Conservation (phyloP, 2,329 filamentous ascomycete genomes). For the Trichoderma semiorbis region DNA sequence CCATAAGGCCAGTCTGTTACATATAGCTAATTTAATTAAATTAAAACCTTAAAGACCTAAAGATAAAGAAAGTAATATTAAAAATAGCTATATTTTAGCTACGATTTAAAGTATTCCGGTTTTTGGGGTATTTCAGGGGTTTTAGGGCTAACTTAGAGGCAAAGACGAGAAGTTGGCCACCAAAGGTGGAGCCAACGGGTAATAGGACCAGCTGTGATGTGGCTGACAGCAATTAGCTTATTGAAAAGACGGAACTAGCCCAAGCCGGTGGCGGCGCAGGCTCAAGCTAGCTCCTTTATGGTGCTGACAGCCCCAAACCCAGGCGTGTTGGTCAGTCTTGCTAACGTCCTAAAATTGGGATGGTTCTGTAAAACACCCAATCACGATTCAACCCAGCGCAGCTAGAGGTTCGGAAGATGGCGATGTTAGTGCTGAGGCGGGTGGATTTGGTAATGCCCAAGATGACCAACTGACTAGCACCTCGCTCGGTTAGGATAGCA, state of each 20-base stretch:
- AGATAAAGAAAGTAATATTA: no score
- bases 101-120: no score
- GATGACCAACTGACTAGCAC: background rate
- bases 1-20: no score
- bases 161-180: no score
- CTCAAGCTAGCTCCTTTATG: background rate
- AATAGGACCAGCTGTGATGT: background rate
- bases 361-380: background rate
- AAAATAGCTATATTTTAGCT: no score
- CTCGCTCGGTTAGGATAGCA: background rate
- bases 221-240: slow-evolving; percentile 4
- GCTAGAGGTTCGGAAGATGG: background rate
- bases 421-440: slow-evolving; percentile 11
- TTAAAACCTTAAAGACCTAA: no score
- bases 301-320: background rate
- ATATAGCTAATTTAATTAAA: no score
- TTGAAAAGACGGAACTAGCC: background rate
- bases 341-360: background rate
- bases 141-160: no score
- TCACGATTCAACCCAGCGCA: background rate
- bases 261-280: slow-evolving; percentile 11
- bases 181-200: no score
- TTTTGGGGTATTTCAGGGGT: no score
- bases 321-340: background rate
- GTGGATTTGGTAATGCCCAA: background rate